phyloP scores from a whole-genome alignment of 2,329 filamentous ascomycete genomes.

The Ascochyta rabiei region DNA sequence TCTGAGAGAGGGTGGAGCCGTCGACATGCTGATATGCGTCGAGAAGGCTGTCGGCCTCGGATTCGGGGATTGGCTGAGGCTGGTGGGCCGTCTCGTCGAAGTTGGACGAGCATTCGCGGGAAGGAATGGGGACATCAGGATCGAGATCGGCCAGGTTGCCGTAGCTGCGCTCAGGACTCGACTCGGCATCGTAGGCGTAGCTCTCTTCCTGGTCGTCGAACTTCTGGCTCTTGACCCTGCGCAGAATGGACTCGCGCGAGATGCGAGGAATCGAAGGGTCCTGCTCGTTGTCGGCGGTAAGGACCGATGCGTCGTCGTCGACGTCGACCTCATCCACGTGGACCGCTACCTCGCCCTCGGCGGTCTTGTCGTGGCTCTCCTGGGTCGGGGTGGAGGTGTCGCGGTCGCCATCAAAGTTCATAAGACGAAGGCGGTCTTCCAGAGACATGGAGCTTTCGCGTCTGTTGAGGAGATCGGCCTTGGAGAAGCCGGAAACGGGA shows the following conservation, averaged over 20 bases:
- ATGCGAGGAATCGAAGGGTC: conserved; percentile 78
- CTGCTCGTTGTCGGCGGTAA: conserved; percentile 24
- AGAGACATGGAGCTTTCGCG: conserved; percentile 77
- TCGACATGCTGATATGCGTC: conserved; percentile 74
- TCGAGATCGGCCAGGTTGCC: conserved; percentile 66
- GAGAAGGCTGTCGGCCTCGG: conserved; percentile 40
- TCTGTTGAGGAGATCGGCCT: conserved; percentile 79
- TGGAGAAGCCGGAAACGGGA: conserved; percentile 68
- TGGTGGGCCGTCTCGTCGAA: conserved; percentile 62
- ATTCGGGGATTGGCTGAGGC: conserved; percentile 53
- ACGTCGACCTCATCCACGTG: conserved; percentile 42
- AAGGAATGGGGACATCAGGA: conserved; percentile 88
- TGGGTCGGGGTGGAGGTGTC: conserved; percentile 46
- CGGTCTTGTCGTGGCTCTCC: conserved; percentile 40
- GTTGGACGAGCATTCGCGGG: conserved; percentile 72
- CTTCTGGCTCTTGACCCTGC: conserved; percentile 74
- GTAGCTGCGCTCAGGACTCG: conserved; percentile 62
- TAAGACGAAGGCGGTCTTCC: conserved; percentile 83
- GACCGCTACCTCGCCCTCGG: conserved; percentile 32
- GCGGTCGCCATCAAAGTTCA: conserved; percentile 74
- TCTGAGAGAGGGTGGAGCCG: conserved; percentile 51
- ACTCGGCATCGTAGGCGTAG: conserved; percentile 51
- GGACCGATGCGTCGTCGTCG: conserved; percentile 29
- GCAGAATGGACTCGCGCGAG: conserved; percentile 90
- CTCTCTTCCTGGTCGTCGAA: conserved; percentile 57